Conservation (phyloP, 2,329 filamentous ascomycete genomes). For the Monilinia fructicola region DNA sequence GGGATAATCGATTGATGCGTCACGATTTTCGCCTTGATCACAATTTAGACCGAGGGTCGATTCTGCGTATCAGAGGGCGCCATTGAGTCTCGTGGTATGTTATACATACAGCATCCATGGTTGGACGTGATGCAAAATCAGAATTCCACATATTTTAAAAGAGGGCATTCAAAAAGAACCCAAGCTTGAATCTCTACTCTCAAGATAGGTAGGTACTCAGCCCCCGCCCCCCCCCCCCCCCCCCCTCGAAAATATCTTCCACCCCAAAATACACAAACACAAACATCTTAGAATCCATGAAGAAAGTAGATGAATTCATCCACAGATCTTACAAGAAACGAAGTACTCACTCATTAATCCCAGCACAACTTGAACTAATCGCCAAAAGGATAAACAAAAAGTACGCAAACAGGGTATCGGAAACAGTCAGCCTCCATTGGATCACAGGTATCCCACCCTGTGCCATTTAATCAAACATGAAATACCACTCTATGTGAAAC, state of each 20-base stretch:
- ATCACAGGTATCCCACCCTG: background rate
- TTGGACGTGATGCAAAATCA: too few relatives aligned
- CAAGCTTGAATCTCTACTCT: background rate
- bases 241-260: background rate
- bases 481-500: background rate
- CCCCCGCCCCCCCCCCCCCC: too few relatives aligned
- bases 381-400: too few relatives aligned
- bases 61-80: too few relatives aligned
- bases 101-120: too few relatives aligned
- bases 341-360: background rate
- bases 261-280: background rate
- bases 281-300: background rate
- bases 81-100: too few relatives aligned
- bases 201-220: background rate
- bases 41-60: too few relatives aligned
- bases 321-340: background rate
- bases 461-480: background rate
- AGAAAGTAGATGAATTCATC: fast-evolving
- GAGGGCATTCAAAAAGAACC: background rate
- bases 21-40: too few relatives aligned
- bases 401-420: background rate
- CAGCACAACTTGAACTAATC: too few relatives aligned
- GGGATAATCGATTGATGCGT: too few relatives aligned
- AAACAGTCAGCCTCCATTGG: background rate
- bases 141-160: background rate